Base-by-base conservation (phyloP, 495 filamentous ascomycete species). In the Pseudoneurospora amorphoporcata region DNA sequence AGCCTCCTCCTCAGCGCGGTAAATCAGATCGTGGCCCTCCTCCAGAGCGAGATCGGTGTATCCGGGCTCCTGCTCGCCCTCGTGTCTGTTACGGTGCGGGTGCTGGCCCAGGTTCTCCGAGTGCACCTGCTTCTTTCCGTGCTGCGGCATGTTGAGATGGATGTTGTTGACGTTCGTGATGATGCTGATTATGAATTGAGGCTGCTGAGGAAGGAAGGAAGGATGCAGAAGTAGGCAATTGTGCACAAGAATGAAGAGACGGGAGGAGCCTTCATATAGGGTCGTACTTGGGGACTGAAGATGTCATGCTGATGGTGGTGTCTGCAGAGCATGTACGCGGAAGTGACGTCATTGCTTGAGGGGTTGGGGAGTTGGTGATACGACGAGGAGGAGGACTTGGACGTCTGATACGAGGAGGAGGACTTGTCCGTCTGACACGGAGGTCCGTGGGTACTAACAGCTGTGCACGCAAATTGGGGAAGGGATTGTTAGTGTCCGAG, bases 1-100 rank as follows among this genome's bases (percentile, higher is more conserved):
- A 2, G 78, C 76, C 45, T 78, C 72, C 70, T 79, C 76, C 72
- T 79, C 78, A 69, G 78, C 78, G 19, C 69, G 70, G 68, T 79
- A 75, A 68, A 79, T 79, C 43, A 79, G 39, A 47, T 79, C 78
- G 70, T 79, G 78, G 40, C 72, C 73, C 58, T 79, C 78, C 68
- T 74, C 73, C 29, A 75, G 47, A 38, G 72, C 76, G 39, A 77
- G 72, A 69, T 79, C 78, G 71, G 76, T 77, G 41, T 79, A 79
- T 47, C 78, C 78, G 23, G 53, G 53, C 29, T 65, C 53, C 53
- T 65, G 53, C 53, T 65, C 53, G 53, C 53, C 53, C 53, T 65
- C 53, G 0, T 65, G 53, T 29, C 53, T 65, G 7, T 17, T 16
- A 12, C 35, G 53, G 29, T 65, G 53, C 29, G 53, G 53, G 5